Evolutionary conservation across 2,329 filamentous ascomycete genomes (phyloP), one percentile per base, ranked within the genome.

Genomic region (Monilinia polystroma): DNA sequence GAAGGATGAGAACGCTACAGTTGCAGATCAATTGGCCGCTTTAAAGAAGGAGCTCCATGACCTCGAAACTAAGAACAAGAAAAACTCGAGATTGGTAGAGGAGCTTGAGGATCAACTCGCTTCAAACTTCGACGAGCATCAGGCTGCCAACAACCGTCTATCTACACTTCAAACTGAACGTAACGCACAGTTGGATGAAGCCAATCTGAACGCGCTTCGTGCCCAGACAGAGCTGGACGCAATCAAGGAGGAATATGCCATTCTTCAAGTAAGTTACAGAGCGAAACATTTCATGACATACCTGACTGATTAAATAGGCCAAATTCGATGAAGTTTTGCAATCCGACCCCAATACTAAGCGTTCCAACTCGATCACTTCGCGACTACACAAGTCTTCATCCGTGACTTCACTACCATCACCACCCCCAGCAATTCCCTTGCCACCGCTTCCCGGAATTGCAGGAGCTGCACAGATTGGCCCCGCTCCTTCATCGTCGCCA

Each of bases 91-190:
- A 29, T 83, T 99, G 16, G 92, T 99, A 11, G 92, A 98, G 77
- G 94, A 99, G 79, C 87, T 99, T 6, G 95, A 99, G 79, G 94
- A 98, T 74, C 95, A 99, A 78, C 87, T 99, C 64, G 93, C 94
- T 76, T 92, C 85, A 76, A 97, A 95, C 80, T 99, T 93, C 78
- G 95, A 99, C 75, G 91, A 97, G 77, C 93, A 94, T 68, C 92
- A 97, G 75, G 82, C 87, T 68, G 88, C 89, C 16, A 93, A 87
- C 77, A 96, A 97, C 80, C 88, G 94, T 64, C 81, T 98, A 64
- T 97, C 93, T 63, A 89, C 90, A 58, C 82, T 94, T 59, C 89
- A 93, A 75, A 86, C 87, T 23, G 90, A 93, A 78, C 88, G 90
- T 58, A 86, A 88, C 68, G 83, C 84, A 63, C 88, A 93, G 73